Evolutionary conservation across 75 land plant species (phyloP).

Genomic region (Isoetes taiwanensis): DNA sequence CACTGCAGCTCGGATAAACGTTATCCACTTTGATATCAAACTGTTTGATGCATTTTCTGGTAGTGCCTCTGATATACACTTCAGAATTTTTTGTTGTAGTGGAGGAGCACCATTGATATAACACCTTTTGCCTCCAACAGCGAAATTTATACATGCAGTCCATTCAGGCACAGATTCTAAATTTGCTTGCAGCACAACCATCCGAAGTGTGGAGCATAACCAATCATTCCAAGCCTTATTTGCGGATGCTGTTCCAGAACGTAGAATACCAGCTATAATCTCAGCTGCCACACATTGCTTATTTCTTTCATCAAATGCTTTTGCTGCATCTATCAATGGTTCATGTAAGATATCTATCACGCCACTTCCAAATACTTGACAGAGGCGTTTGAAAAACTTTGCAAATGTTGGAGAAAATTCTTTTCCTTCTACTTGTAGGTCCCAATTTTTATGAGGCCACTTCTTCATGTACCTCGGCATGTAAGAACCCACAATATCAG

Average conservation of each 20-base stretch:
- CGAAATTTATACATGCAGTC: too few relatives aligned
- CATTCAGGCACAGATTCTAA: too few relatives aligned
- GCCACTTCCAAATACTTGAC: background rate
- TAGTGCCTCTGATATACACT: too few relatives aligned
- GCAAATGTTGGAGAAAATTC: background rate
- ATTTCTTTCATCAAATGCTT: background rate
- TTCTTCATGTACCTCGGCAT: background rate
- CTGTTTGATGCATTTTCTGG: too few relatives aligned
- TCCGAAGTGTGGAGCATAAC: background rate
- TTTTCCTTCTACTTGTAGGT: background rate
- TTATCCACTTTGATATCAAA: too few relatives aligned
- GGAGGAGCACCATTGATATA: too few relatives aligned
- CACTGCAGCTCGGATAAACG: too few relatives aligned
- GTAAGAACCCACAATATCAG: background rate
- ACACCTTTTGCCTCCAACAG: too few relatives aligned
- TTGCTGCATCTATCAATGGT: background rate
- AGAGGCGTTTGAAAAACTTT: background rate
- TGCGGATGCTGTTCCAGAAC: background rate
- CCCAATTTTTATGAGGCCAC: background rate
- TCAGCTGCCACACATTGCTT: constrained; percentile 2
- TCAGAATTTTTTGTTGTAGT: too few relatives aligned
- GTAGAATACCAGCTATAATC: background rate
- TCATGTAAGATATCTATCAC: background rate
- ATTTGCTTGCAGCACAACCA: too few relatives aligned
- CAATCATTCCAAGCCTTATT: background rate